These are phyloP conservation scores for Amphichorda felina DNA, from an alignment of 2,329 filamentous ascomycete genomes.

Conservation along the genomic window DNA sequence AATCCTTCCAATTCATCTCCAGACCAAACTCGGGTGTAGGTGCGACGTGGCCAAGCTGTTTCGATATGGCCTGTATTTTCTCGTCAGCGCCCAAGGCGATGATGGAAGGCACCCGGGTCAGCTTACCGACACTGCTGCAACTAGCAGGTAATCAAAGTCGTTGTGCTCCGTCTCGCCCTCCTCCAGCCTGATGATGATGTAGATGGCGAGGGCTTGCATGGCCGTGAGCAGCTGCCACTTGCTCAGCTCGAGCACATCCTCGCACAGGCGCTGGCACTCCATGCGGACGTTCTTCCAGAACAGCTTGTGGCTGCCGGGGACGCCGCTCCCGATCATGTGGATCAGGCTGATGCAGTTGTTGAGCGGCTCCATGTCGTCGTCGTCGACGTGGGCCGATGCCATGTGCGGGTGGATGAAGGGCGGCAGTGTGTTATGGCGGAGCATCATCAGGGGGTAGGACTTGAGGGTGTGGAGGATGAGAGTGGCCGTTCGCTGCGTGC, in stretches of 20 bases:
- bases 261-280: conserved; percentile 3
- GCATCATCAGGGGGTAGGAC: conserved; percentile 4
- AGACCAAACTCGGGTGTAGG: no score
- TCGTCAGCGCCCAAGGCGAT: background rate
- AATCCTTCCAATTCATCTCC: no score
- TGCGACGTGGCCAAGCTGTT: background rate
- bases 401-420: conserved; percentile 3
- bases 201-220: conserved; percentile 5
- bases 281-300: conserved; percentile 4
- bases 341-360: conserved; percentile 5
- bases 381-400: background rate
- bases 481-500: background rate
- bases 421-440: conserved; percentile 1
- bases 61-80: background rate
- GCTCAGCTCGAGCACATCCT: background rate
- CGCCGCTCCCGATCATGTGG: conserved; percentile 2
- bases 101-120: background rate
- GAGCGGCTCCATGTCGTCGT: conserved; percentile 2
- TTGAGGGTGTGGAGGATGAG: conserved; percentile 4
- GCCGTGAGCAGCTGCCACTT: conserved; percentile 5
- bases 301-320: conserved; percentile 1
- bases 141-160: conserved; percentile 1
- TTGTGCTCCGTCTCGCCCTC: background rate
- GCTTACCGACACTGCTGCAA: conserved; percentile 3
- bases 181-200: conserved; percentile 4